These are phyloP conservation scores for Aspergillus saccharolyticus DNA, from an alignment of 495 filamentous ascomycete species.

Conservation along the genomic window DNA sequence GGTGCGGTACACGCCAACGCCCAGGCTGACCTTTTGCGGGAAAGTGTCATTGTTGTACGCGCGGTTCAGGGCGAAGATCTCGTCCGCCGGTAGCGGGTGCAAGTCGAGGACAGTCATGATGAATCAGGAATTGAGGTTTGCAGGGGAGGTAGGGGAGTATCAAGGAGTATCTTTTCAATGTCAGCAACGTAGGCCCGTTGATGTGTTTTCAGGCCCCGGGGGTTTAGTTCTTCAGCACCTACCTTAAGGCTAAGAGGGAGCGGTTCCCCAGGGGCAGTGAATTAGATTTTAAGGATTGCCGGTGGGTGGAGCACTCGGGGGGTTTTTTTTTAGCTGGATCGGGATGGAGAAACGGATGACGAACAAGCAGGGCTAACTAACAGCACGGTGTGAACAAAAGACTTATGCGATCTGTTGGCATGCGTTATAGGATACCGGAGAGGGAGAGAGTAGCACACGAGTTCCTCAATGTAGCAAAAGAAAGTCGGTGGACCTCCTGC, in stretches of 20 bases:
- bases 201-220: not conserved
- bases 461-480: not conserved
- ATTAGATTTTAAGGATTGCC: not conserved
- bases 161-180: not conserved
- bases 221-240: not conserved
- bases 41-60: constrained; percentile 35
- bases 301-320: not conserved
- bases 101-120: constrained; percentile 34
- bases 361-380: not conserved
- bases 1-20: constrained; percentile 48
- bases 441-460: not conserved
- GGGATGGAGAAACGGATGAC: not conserved
- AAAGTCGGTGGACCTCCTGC: constrained; percentile 3
- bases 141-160: not conserved
- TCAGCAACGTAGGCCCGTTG: not conserved
- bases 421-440: too few species aligned
- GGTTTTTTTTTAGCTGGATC: not conserved
- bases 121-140: too few species aligned
- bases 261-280: not conserved
- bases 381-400: not conserved
- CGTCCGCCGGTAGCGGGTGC: constrained; percentile 40
- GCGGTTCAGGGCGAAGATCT: constrained; percentile 46
- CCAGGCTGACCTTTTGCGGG: constrained; percentile 47
- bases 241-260: not conserved
- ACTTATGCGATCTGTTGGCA: not conserved